Percentiles rank a stretch among this genome's conserved stretches.
Conservation (phyloP, 495 filamentous ascomycete species). For the Acidomyces sp. region DNA sequence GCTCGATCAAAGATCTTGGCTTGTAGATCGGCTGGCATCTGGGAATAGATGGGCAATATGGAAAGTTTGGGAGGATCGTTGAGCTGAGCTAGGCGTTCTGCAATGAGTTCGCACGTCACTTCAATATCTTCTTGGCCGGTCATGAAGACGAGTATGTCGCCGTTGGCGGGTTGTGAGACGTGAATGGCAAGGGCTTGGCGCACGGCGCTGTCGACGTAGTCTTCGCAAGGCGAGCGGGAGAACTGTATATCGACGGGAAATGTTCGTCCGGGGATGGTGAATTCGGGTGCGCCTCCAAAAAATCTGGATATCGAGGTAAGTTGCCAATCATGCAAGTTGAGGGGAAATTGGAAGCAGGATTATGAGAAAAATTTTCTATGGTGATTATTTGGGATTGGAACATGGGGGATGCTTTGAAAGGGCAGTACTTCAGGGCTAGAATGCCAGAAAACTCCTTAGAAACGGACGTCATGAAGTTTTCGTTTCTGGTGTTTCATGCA, state of each 20-base stretch:
- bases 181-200: conserved; percentile 97
- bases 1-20: conserved; percentile 95
- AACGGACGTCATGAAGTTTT: too few relatives aligned
- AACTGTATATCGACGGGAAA: conserved; percentile 97
- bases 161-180: conserved; percentile 74
- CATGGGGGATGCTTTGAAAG: too few relatives aligned
- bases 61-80: conserved; percentile 92
- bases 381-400: too few relatives aligned
- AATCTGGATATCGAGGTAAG: too few relatives aligned
- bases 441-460: too few relatives aligned
- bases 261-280: conserved; percentile 89
- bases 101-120: conserved; percentile 82
- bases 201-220: conserved; percentile 94
- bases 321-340: too few relatives aligned
- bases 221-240: conserved; percentile 87
- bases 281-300: conserved; percentile 94
- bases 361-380: too few relatives aligned
- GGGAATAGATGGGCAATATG: conserved; percentile 96
- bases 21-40: conserved; percentile 97
- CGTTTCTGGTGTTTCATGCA: too few relatives aligned
- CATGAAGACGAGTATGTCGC: conserved; percentile 98
- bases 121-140: conserved; percentile 99
- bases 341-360: too few relatives aligned
- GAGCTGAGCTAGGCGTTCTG: conserved; percentile 75
- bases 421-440: too few relatives aligned